These are phyloP conservation scores for Somion occarium DNA, from an alignment of 1,284 basidiomycete species.

Conservation along the genomic window DNA sequence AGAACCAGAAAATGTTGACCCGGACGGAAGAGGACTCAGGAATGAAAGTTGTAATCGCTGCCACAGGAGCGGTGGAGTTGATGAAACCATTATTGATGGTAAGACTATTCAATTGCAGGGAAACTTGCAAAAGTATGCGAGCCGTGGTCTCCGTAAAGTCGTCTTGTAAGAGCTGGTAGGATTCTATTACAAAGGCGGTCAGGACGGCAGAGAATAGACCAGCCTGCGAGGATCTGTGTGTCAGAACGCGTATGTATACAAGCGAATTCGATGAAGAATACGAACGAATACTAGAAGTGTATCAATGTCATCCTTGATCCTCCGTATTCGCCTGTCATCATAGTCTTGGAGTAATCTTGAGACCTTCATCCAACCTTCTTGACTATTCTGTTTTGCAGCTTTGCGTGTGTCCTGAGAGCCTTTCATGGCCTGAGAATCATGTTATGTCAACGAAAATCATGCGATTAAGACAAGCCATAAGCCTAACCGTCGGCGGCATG, in stretches of 20 bases:
- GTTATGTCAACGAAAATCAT: too few species aligned
- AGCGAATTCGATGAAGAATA: not conserved
- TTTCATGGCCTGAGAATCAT: too few species aligned
- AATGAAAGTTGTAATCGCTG: not conserved
- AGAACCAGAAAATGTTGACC: constrained; percentile 17
- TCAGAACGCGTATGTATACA: not conserved
- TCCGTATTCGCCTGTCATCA: not conserved
- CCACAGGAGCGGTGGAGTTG: constrained; percentile 10
- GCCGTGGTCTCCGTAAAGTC: constrained; percentile 1
- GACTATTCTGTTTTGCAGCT: not conserved
- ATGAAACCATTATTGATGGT: constrained; percentile 4
- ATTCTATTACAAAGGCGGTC: constrained; percentile 15
- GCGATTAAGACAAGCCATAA: too few species aligned
- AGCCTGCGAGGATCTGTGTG: constrained; percentile 7
- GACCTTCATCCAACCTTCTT: not conserved
- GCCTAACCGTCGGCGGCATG: too few species aligned
- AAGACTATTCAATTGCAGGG: constrained; percentile 12
- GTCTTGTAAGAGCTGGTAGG: constrained; percentile 9
- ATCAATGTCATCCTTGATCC: constrained; percentile 8
- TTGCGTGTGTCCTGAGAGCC: too few species aligned
- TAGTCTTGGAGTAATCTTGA: not conserved
- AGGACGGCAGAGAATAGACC: constrained; percentile 16
- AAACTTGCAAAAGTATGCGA: constrained; percentile 10
- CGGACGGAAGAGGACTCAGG: constrained; percentile 4
- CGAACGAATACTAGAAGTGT: constrained; percentile 11